Evolutionary conservation across 2,329 filamentous ascomycete genomes (phyloP), one percentile per base, ranked within the genome.

Genomic region (Teratosphaeria gauchensis): DNA sequence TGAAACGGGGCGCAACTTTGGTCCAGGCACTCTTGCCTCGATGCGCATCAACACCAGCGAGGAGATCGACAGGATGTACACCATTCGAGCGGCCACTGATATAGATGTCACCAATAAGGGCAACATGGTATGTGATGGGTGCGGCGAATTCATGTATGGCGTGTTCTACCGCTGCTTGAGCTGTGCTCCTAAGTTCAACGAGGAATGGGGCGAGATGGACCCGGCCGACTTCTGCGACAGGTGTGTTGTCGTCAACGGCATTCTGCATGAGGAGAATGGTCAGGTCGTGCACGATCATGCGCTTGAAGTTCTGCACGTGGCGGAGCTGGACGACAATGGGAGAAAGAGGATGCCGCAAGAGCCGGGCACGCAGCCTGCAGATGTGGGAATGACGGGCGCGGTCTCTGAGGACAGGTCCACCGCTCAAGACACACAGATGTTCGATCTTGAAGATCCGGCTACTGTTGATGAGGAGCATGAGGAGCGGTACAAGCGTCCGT

Each of bases 91-190:
- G 52, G 16, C 52, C 19, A 21, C 21, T 24, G 33, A n/a, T 38
- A 21, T 19, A 31, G 33, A n/a, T 38, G 33, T 19, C 28, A 58
- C 28, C 12, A 19, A 14, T 31, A 21, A n/a, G 38, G 28, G 7
- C 14, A 11, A 19, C 24, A 32, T 48, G n/a, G 19, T 21, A 5
- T 58, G 57, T 38, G 53, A 42, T 7, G 8, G 21, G 8, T 58
- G 57, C 57, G 28, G 30, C 8, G 31, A 51, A 53, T 28, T 9
- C 35, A 58, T 55, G n/a, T 24, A 58, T 55, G 28, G 59, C 54
- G 46, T 62, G 52, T 59, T 57, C 60, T 48, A 62, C 61, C 31
- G 58, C 61, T 28, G 64, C 61, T 35, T 53, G 51, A 24, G 42
- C 35, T 55, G 28, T 55, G 52, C 57, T n/a, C 16, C 42, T 16